These are phyloP conservation scores for Pleurozium schreberi DNA, from an alignment of 225 moss, liverwort and hornwort species.

Conservation along the genomic window DNA sequence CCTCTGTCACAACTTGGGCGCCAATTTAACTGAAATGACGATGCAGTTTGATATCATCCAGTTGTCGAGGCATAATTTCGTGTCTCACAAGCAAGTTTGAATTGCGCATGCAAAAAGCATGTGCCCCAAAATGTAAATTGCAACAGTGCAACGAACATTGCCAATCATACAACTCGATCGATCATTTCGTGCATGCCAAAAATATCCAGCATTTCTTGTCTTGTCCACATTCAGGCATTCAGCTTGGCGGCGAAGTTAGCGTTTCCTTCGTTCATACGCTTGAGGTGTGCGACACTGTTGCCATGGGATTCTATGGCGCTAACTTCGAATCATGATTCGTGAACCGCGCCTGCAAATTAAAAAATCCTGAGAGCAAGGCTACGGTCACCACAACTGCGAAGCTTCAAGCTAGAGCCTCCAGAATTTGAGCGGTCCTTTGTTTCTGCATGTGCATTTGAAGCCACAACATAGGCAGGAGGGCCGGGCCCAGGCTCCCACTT, in stretches of 20 bases:
- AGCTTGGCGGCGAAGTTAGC: background rate
- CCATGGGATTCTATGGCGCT: background rate
- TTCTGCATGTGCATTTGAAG: background rate
- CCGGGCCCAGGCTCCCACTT: background rate
- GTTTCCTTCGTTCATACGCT: background rate
- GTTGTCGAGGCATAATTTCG: background rate
- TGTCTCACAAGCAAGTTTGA: background rate
- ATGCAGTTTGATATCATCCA: background rate
- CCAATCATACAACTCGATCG: background rate
- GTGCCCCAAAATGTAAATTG: background rate
- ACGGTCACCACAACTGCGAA: background rate
- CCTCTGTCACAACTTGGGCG: background rate
- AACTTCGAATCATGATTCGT: no score
- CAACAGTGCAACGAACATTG: background rate
- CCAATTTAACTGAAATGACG: background rate
- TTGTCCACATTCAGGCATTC: background rate
- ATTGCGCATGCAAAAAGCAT: background rate
- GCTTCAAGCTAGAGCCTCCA: background rate
- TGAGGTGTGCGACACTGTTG: background rate
- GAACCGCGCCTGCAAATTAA: background rate
- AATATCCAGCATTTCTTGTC: background rate
- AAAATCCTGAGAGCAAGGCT: background rate
- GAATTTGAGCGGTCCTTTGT: background rate
- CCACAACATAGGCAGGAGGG: background rate
- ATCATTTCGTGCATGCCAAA: background rate